Base-by-base conservation (phyloP, 2,329 filamentous ascomycete genomes). In the Aspergillus fischeri region DNA sequence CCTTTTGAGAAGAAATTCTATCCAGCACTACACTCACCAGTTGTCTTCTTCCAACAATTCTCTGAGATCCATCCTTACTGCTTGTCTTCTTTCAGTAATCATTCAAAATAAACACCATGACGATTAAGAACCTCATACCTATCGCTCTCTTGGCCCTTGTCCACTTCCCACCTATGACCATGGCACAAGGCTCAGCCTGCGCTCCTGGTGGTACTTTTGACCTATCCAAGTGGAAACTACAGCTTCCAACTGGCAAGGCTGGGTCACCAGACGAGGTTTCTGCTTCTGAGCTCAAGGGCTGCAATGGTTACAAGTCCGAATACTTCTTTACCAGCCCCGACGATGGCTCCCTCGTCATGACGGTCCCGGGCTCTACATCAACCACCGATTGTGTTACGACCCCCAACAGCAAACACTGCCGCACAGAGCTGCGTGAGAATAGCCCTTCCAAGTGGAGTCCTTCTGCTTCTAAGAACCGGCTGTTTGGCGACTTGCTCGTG, bases 371-470 rank as follows among this genome's bases (percentile, higher is more conserved):
- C 8, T 71, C 70, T 9, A 65, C 69, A 1, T 58, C 60, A 17
- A 63, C 54, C 29, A 62, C 71, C 1, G 64, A 62, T 7, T 78
- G 75, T 57, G 74, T 77, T 7, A 77, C 69, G 2, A 78, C 76
- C 0, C 59, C 68, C 1, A 70, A 76, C 65, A 77, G 74, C 63
- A 55, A 71, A 49, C 76, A 78, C 60, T 78, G 76, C 61, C 75
- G 75, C 28, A 76, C 73, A 9, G 76, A 78, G 62, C 65, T 79
- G 11, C 74, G 75, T 20, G 76, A 79, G 65, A 56, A 52, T 17
- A 63, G 52, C 29, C 74, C 73, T 6, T 50, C 50, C 8, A 61
- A 54, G 1, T 66, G 75, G 74, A 63, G 68, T 47, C 73, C 75
- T 7, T 70, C 65, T n/a, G 51, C 56, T 3, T 63, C 59, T n/a